Conservation (phyloP, 2,329 filamentous ascomycete genomes). For the Neurospora crassa region DNA sequence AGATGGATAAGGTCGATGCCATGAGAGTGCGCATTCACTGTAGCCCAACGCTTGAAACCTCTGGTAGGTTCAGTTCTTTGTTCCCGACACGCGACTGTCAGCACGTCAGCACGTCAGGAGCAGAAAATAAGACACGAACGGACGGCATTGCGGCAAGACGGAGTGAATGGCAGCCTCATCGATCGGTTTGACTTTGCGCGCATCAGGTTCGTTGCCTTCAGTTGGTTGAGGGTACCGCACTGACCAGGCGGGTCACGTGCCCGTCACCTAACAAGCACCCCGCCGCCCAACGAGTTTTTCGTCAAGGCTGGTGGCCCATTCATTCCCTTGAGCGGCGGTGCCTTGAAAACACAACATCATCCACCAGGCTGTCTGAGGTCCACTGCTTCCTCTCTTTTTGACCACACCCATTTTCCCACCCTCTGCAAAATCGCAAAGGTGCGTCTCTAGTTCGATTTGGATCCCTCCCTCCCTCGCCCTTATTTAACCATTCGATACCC, state of each 20-base stretch:
- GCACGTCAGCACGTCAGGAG: neutral
- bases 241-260: slow-evolving; percentile 17
- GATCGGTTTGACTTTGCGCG: neutral
- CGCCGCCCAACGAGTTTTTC: slow-evolving; percentile 23
- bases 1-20: neutral
- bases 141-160: neutral
- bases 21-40: neutral
- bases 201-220: neutral
- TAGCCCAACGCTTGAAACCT: neutral
- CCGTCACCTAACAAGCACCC: slow-evolving; percentile 10
- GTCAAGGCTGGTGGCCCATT: slow-evolving; percentile 18
- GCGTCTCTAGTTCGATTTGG: slow-evolving; percentile 5
- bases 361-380: slow-evolving; percentile 12
- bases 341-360: slow-evolving; percentile 20
- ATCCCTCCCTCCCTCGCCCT: neutral
- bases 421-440: slow-evolving; percentile 13
- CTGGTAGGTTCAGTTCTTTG: neutral
- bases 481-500: neutral
- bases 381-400: slow-evolving; percentile 17
- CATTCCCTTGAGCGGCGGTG: slow-evolving; percentile 12
- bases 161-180: neutral
- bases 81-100: neutral
- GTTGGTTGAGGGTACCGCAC: slow-evolving; percentile 7
- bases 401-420: slow-evolving; percentile 11
- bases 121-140: neutral